Conservation (phyloP, 441 rosid species). For the Corymbia citriodora region DNA sequence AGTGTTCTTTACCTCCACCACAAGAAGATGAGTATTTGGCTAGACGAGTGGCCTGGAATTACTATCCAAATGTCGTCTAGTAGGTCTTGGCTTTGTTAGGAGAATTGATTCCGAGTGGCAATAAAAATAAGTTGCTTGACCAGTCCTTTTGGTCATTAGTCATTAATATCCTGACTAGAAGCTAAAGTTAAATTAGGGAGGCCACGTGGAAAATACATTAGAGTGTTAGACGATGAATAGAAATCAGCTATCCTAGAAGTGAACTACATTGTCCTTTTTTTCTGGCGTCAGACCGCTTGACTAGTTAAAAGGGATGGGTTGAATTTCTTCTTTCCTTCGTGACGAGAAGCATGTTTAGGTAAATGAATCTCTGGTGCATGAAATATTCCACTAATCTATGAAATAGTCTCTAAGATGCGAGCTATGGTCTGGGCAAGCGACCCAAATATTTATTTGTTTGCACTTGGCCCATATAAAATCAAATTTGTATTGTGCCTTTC, state of each 20-base stretch:
- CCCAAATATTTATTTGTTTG: no score
- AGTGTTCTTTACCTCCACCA: not conserved
- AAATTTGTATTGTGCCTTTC: no score
- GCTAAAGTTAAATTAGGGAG: not conserved
- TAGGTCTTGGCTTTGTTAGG: not conserved
- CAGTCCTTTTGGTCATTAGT: not conserved
- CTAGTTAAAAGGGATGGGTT: not conserved
- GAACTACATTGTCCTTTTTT: not conserved
- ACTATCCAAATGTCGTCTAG: not conserved
- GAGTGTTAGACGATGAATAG: not conserved
- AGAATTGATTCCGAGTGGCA: not conserved
- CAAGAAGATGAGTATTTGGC: not conserved
- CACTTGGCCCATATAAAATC: no score
- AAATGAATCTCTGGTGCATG: no score
- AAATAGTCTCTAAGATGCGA: no score
- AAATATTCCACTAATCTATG: no score
- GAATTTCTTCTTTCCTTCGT: no score
- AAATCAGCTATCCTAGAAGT: not conserved
- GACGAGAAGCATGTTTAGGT: no score
- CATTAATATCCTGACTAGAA: not conserved
- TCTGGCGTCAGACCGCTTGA: not conserved
- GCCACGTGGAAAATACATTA: not conserved
- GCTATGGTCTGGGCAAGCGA: no score
- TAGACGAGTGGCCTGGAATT: not conserved
- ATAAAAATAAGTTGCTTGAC: not conserved